Evolutionary conservation across 1,284 basidiomycete genomes (phyloP), one percentile per base, ranked within the genome.

Genomic region (Papiliotrema laurentii): DNA sequence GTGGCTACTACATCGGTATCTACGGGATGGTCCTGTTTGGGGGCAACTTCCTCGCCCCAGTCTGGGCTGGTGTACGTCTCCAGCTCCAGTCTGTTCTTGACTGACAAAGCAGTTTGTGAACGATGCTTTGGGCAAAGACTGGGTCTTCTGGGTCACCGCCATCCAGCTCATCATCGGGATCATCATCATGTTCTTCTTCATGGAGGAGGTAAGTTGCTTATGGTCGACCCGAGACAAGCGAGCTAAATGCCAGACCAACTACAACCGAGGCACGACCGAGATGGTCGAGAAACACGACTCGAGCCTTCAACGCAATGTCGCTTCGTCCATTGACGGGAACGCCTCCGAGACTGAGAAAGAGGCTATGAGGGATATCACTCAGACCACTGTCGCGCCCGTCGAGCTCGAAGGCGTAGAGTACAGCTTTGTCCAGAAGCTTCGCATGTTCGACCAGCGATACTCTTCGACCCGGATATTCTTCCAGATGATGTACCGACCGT

Each of bases 1-100:
- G 57, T 11, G 57, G 57, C 16, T 59, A 54, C 30, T 59, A 50
- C 35, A 55, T 59, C 21, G 57, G 57, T 31, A 27, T 56, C 14
- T 59, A 59, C 42, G 50, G 37, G 5, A 47, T 51, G n/a, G 37
- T 43, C 1, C 47, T 59, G 9, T 59, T 52, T 27, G 50, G 38
- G 2, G 40, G 41, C 28, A 56, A 49, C 45, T 59, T 48, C 41
- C 11, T 47, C 5, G 44, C 57, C 2, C 47, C 57, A 4, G 43
- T 59, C 1, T 50, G 46, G 44, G 49, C 57, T 2, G 57, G 57
- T 4, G 53, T 54, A 27, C 37, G 53, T 48, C 2, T 1, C 13
- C 28, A 34, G 14, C n/a, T 5, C 14, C 22, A 39, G 21, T 22
- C n/a, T 16, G 4, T 30, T n/a, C n/a, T 19, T 37, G 24, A 18